Conservation (phyloP, 2,329 filamentous ascomycete species). For the Aspergillus sp. region DNA sequence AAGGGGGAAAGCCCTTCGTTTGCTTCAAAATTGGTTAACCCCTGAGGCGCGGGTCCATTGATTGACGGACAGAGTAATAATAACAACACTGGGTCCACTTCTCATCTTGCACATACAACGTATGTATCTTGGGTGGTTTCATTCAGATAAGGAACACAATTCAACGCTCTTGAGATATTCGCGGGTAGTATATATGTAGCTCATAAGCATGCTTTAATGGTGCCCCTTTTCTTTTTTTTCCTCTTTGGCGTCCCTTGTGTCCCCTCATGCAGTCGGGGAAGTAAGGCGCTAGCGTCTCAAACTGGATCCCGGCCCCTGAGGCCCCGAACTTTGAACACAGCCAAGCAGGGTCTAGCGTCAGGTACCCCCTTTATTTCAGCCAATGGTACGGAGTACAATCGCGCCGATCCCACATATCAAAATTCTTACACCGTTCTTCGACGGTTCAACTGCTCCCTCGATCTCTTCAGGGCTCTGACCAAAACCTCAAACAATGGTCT, state of each 20-base stretch:
- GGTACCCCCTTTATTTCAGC: constrained; percentile 5
- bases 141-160: neutral
- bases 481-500: neutral
- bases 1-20: constrained; percentile 3
- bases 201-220: neutral
- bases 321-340: neutral
- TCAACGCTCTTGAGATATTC: neutral
- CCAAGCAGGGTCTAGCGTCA: constrained; percentile 12
- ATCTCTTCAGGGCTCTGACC: neutral
- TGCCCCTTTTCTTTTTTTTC: neutral
- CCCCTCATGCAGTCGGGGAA: neutral
- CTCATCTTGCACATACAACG: neutral
- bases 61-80: neutral
- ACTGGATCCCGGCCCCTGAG: neutral
- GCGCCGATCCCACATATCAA: constrained; percentile 1
- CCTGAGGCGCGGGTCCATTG: constrained; percentile 8
- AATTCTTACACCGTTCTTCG: neutral
- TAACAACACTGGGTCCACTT: constrained; percentile 7
- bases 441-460: neutral
- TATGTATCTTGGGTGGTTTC: neutral
- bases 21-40: constrained; percentile 10
- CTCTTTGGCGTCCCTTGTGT: neutral
- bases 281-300: constrained; percentile 11
- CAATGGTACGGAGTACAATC: neutral
- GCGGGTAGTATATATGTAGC: neutral